Base-by-base conservation (phyloP, 2,329 filamentous ascomycete genomes). In the Calcarisporium arbuscula region DNA sequence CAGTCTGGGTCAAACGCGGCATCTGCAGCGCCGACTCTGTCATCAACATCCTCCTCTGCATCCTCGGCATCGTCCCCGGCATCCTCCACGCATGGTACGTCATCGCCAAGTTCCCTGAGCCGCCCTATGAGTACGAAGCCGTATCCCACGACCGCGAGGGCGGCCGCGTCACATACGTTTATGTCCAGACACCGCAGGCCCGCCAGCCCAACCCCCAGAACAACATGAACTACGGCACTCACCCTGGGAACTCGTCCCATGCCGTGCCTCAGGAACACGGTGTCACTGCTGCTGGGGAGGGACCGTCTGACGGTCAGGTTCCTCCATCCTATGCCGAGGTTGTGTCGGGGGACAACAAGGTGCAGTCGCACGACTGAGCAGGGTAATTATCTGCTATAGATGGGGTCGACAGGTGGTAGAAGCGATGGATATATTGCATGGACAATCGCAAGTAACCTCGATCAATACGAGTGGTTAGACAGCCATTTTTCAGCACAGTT, bases 1-100 rank as follows among this genome's bases (percentile, higher is more conserved):
- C 51, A 87, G 92, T 98, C 51, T 98, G 92, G 92, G 86, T 98
- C 41, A 98, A 96, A 68, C 71, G 83, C 52, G 92, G 92, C 45
- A 72, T 98, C 64, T 98, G 92, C 71, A 85, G 81, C 43, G 87
- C 82, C 38, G 92, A 96, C 65, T 90, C 85, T 8, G 54, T 96
- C 51, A 94, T 98, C 70, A 98, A 98, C 68, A 81, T 96, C 60
- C 82, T 89, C 30, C 86, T 96, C 51, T 92, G 84, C 61, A 57
- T 77, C 35, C 77, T 90, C 16, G 85, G 82, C 50, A 87, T 72
- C 54, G 62, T 96, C 40, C 90, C 90, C 15, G 90, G 90, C 41
- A 82, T 96, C 32, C 67, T 98, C 3, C 92, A 98, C 67, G 78
- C 89, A 43, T 96, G 92, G 90, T 98, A 96, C 72, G 94, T 96